phyloP scores from a whole-genome alignment of 768 basidiomycete species.

The Phlegmacium glaucopus region DNA sequence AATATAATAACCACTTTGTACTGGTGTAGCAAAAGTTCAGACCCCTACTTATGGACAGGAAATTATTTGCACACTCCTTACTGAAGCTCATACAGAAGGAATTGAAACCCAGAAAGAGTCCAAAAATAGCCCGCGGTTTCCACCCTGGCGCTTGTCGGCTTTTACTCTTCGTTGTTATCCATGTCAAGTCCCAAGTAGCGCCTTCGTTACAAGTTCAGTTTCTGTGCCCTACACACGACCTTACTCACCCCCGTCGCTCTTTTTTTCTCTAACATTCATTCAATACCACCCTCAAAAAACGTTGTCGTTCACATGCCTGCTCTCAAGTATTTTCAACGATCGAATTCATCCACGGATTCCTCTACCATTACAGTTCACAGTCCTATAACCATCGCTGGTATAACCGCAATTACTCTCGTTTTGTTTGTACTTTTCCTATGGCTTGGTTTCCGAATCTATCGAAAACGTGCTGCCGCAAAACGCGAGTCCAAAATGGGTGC shows the following conservation, averaged over 20 bases:
- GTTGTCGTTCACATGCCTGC: constrained; percentile 16
- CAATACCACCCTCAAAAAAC: too few species aligned
- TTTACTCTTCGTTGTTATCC: too few species aligned
- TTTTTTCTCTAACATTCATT: constrained; percentile 11
- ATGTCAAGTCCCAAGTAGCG: too few species aligned
- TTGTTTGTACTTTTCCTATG: constrained; percentile 37
- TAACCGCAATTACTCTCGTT: constrained; percentile 43
- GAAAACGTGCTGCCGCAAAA: constrained; percentile 35
- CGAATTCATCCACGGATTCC: constrained; percentile 7
- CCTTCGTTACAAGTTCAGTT: too few species aligned
- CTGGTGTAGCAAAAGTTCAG: too few species aligned
- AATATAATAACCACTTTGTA: too few species aligned
- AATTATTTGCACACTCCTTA: too few species aligned
- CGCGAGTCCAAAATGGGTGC: constrained; percentile 34
- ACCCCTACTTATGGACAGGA: too few species aligned
- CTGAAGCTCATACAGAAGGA: too few species aligned
- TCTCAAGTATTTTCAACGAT: constrained; percentile 14
- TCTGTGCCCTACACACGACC: background rate
- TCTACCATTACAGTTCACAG: constrained; percentile 11
- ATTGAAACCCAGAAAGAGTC: too few species aligned
- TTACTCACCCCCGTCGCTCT: constrained; percentile 10
- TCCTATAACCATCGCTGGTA: constrained; percentile 46
- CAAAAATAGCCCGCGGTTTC: too few species aligned
- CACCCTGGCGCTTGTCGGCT: too few species aligned
- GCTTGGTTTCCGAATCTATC: constrained; percentile 38